These are phyloP conservation scores for Lagenaria siceraria DNA, from an alignment of 306 rosid species.

Conservation along the genomic window DNA sequence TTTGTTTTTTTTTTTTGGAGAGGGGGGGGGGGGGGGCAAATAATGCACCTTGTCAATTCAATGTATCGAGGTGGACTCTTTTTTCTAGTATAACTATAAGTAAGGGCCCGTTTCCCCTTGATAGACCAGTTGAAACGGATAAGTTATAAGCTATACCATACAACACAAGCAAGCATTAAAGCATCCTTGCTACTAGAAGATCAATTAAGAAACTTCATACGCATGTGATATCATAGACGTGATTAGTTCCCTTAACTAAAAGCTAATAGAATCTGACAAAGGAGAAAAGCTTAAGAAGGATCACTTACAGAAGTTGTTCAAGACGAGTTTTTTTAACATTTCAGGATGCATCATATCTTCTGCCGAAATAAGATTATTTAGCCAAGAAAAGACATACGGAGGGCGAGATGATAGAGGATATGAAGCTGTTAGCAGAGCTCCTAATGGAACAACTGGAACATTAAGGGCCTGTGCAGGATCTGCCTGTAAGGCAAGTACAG, in stretches of 20 bases:
- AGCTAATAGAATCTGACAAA: neutral
- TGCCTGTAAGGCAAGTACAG: constrained; percentile 54
- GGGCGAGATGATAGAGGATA: constrained; percentile 75
- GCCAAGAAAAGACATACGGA: constrained; percentile 75
- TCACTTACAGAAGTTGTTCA: constrained; percentile 87
- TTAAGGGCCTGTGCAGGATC: constrained; percentile 97
- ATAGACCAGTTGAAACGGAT: neutral
- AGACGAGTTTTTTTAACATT: constrained; percentile 61
- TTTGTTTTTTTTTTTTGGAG: too few relatives aligned
- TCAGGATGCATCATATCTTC: constrained; percentile 97
- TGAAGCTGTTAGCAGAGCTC: constrained; percentile 72
- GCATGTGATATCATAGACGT: neutral
- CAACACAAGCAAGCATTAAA: neutral
- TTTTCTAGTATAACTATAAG: neutral
- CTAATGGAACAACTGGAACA: constrained; percentile 90
- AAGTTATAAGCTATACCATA: neutral
- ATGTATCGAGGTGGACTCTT: too few relatives aligned
- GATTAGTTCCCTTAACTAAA: neutral
- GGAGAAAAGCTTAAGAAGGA: neutral
- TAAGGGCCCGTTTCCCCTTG: neutral
- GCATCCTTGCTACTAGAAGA: neutral
- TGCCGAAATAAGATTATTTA: constrained; percentile 75
- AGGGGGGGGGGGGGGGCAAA: too few relatives aligned
- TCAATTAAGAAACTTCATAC: neutral
- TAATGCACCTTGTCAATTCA: neutral